phyloP scores from a whole-genome alignment of 1,139 yeast genomes.

The Blastobotrys raffinosifermentans region DNA sequence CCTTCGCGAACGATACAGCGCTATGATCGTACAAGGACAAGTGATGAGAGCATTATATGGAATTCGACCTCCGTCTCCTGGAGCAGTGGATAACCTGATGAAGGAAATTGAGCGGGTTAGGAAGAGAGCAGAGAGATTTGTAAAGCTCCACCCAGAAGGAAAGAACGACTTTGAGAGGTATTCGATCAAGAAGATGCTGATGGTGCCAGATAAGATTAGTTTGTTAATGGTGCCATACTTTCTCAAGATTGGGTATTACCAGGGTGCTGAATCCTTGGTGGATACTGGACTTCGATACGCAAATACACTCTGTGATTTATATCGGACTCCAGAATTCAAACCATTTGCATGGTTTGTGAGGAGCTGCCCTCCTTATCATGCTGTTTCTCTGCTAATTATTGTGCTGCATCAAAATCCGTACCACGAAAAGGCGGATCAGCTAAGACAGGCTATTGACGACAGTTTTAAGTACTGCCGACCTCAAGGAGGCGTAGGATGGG shows the following conservation, averaged over 20 bases:
- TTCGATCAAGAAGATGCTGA: neutral
- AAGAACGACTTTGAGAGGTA: neutral
- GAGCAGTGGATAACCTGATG: neutral
- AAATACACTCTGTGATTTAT: no score
- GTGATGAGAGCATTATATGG: neutral
- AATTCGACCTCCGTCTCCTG: neutral
- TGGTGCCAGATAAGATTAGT: neutral
- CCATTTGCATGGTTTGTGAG: neutral
- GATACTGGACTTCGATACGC: neutral
- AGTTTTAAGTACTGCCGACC: neutral
- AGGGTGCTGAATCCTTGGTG: neutral
- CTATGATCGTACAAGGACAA: neutral
- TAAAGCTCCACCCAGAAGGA: neutral
- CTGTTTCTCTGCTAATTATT: neutral
- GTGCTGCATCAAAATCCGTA: constrained; percentile 1
- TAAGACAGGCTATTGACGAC: neutral
- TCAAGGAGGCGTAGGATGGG: neutral
- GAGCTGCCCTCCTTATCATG: neutral
- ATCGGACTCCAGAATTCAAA: no score
- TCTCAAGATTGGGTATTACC: neutral
- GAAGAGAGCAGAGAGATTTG: neutral
- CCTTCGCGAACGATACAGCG: neutral
- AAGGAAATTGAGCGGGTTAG: neutral
- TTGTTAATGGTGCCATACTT: constrained; percentile 1
- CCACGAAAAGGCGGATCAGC: neutral